A percentile compares a stretch with the other conserved stretches of the same genome.
Evolutionary conservation across 2,329 filamentous ascomycete species (phyloP).

Genomic region (Microcyclosporella mali): DNA sequence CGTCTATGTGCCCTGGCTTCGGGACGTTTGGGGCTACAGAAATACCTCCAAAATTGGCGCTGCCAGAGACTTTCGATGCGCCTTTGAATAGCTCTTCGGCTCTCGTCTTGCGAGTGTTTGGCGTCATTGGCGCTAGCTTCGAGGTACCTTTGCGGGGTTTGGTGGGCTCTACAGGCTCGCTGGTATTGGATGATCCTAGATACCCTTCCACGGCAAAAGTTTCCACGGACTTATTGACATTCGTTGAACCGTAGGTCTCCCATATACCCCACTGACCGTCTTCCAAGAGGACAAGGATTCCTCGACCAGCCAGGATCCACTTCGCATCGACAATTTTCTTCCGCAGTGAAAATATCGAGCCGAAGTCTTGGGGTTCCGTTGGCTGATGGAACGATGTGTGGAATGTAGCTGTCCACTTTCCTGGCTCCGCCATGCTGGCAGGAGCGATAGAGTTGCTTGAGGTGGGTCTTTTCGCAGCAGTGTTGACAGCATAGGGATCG

Average conservation of each 20-base stretch:
- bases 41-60: constrained; percentile 37
- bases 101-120: constrained; percentile 44
- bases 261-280: constrained; percentile 52
- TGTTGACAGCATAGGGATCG: constrained; percentile 42
- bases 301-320: constrained; percentile 43
- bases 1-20: constrained; percentile 34
- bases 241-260: constrained; percentile 31
- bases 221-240: constrained; percentile 18
- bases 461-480: constrained; percentile 15
- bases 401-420: constrained; percentile 27
- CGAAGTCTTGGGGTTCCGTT: constrained; percentile 14
- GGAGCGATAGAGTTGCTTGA: constrained; percentile 21
- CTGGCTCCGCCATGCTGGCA: constrained; percentile 4
- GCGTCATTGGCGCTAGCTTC: constrained; percentile 45
- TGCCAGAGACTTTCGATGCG: constrained; percentile 28
- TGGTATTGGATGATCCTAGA: constrained; percentile 21
- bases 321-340: constrained; percentile 45
- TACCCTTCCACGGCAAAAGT: constrained; percentile 28
- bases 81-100: constrained; percentile 42
- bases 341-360: constrained; percentile 32
- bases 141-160: constrained; percentile 31
- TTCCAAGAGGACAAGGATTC: constrained; percentile 42
- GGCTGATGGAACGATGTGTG: constrained; percentile 21
- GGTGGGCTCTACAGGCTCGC: constrained; percentile 16
- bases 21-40: constrained; percentile 32